Evolutionary conservation across 805 yeast species (phyloP), one percentile per base, ranked within the genome.

Genomic region (Kockiozyma suomiensis): DNA sequence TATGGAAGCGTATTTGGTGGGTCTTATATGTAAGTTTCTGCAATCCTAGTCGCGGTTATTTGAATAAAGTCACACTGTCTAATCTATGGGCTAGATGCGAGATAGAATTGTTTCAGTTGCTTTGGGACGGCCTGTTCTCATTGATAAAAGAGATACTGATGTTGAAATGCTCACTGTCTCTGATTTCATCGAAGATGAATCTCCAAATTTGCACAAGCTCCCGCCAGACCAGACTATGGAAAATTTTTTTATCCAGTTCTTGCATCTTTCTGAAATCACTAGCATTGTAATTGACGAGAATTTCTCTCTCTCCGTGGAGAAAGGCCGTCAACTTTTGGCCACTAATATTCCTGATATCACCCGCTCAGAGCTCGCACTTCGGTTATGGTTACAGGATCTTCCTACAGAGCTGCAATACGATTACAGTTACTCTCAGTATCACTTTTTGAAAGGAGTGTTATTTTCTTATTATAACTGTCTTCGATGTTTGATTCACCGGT

Each of bases 1-100:
- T 84, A 43, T 84, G 86, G 79, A 79, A 85, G 66, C 76, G 90
- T 47, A 77, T 87, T 13, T 88, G 91, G 89, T 88, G 96, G 96
- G 78, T 84, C 62, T 73, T 88, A 25, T 85, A 85, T 70, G 82
- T 83, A 59, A 32, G 56, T 32, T 17, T 45, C 8, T n/a, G n/a
- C n/a, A n/a, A n/a, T n/a, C n/a, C n/a, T n/a, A n/a, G n/a, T n/a
- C n/a, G 3, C 40, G 26, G 12, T 19, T 26, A 10, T 48, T 3
- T 19, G 2, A 7, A n/a, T 10, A 41, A n/a, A n/a, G n/a, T n/a
- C n/a, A n/a, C n/a, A n/a, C n/a, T n/a, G n/a, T n/a, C n/a, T n/a
- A n/a, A n/a, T n/a, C n/a, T n/a, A n/a, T n/a, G n/a, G n/a, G n/a
- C 8, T 15, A 54, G 48, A 37, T 15, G 12, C 84, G 88, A 66